Base-by-base conservation (phyloP, 495 filamentous ascomycete species). In the Cairneyella variabilis region DNA sequence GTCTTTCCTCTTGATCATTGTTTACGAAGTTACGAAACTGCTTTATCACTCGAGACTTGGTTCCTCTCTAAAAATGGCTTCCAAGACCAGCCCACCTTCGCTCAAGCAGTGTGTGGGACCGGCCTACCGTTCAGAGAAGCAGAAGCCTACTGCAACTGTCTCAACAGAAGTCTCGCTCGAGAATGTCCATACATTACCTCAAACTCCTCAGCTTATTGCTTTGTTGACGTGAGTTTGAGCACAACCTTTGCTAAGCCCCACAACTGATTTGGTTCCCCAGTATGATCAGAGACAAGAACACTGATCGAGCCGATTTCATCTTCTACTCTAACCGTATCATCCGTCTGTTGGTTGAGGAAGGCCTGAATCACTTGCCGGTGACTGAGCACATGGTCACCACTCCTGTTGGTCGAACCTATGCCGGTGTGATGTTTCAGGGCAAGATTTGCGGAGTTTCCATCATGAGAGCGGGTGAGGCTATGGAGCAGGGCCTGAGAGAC, bases 311-410 rank as follows among this genome's bases (percentile, higher is more conserved):
- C 30, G 93, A 97, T 70, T 98, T 97, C 69, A 96, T 98, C 62
- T 98, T 98, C 76, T 96, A 97, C 70, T 96, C 92, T 42, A 98
- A 98, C 73, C 83, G 93, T 57, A 97, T 98, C 65, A 97, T 97
- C 64, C 90, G 95, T 20, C 78, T 98, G n/a, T 79, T 98, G 10
- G 95, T 98, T 21, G 93, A 98, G 69, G 93, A 97, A 70, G 93
- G 95, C 11, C 76, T 98, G 28, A 98, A 98, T 69, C 93, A 98
- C 69, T 82, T 97, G 23, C 93, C 93, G 14, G 90, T 95, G 18
- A 79, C 95, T 25, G 85, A 88, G 59, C 88, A 93, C 62, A 83
- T 84, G 3, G 82, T 97, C 56, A 93, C 86, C 17, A 97, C 93
- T 16, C 93, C 95, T 0, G 88, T 96, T 53, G 95, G 90, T 23